Conservation (phyloP, 2,329 filamentous ascomycete genomes). For the Paraphaeosphaeria sporulosa region DNA sequence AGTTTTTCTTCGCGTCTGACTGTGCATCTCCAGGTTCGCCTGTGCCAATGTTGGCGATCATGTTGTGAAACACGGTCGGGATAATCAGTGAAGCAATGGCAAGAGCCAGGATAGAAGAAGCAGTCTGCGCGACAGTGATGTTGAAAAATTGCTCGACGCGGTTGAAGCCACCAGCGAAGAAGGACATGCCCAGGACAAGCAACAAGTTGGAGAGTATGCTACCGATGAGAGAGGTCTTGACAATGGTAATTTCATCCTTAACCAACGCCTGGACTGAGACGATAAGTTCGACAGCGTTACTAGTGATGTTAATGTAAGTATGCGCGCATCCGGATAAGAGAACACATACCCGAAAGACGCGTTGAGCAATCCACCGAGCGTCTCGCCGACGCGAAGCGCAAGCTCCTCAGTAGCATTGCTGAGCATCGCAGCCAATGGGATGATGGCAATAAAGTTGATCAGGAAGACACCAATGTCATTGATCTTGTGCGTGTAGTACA, state of each 20-base stretch:
- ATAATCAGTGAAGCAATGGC: slow-evolving; percentile 85
- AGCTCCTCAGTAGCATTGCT: slow-evolving; percentile 92
- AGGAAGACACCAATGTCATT: slow-evolving; percentile 67
- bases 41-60: slow-evolving; percentile 36
- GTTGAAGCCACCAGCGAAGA: slow-evolving; percentile 84
- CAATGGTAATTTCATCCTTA: slow-evolving; percentile 78
- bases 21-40: slow-evolving; percentile 16
- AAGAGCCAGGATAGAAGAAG: slow-evolving; percentile 79
- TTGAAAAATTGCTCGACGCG: slow-evolving; percentile 89
- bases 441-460: slow-evolving; percentile 92
- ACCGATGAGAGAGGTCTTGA: slow-evolving; percentile 91
- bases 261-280: slow-evolving; percentile 84
- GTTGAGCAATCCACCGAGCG: slow-evolving; percentile 86
- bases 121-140: slow-evolving; percentile 88
- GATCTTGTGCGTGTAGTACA: slow-evolving; percentile 67
- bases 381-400: slow-evolving; percentile 78
- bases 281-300: slow-evolving; percentile 88
- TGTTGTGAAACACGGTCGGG: slow-evolving; percentile 76
- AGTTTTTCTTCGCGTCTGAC: slow-evolving; percentile 37
- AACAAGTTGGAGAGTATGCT: slow-evolving; percentile 91
- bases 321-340: slow-evolving; percentile 16
- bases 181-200: slow-evolving; percentile 89
- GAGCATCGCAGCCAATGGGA: slow-evolving; percentile 86
- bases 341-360: slow-evolving; percentile 80
- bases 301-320: slow-evolving; percentile 39